These are phyloP conservation scores for Mortierella sp. DNA, from an alignment of 371 early-diverging fungal species.

Conservation along the genomic window DNA sequence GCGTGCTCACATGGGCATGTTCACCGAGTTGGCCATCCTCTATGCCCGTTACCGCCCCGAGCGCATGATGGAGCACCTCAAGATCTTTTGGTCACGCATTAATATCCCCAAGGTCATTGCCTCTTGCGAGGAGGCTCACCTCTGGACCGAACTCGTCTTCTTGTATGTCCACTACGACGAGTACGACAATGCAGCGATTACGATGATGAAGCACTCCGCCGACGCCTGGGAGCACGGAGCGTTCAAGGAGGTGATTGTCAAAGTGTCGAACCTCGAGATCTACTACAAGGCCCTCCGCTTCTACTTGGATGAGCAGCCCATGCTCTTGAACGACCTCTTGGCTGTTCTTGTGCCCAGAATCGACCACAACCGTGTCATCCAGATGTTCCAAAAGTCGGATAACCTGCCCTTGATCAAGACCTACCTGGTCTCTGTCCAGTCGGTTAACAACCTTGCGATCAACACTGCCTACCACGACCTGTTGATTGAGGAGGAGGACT, in stretches of 20 bases:
- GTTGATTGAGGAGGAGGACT: conserved; percentile 97
- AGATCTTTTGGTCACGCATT: conserved; percentile 95
- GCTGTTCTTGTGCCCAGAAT: conserved; percentile 89
- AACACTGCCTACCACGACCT: conserved; percentile 96
- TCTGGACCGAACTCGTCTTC: conserved; percentile 98
- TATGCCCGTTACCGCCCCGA: conserved; percentile 97
- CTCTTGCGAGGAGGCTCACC: conserved; percentile 93
- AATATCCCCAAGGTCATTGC: conserved; percentile 98
- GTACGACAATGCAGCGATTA: conserved; percentile 94
- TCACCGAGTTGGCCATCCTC: conserved; percentile 96
- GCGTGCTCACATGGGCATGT: conserved; percentile 99
- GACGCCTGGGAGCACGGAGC: conserved; percentile 97
- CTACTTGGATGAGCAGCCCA: conserved; percentile 96
- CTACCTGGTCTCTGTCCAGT: conserved; percentile 93
- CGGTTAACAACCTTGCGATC: conserved; percentile 92
- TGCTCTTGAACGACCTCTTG: conserved; percentile 92
- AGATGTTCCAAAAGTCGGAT: conserved; percentile 95
- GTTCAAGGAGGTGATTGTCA: conserved; percentile 96
- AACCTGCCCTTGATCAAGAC: conserved; percentile 96
- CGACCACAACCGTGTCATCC: conserved; percentile 96
- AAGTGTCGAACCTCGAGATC: conserved; percentile 95
- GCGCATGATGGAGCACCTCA: conserved; percentile 95
- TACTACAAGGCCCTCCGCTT: conserved; percentile 97
- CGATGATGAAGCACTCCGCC: conserved; percentile 93
- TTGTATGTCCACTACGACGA: conserved; percentile 98